Conservation (phyloP, 1,139 yeast genomes). For the Saccharomyces hybrid region DNA sequence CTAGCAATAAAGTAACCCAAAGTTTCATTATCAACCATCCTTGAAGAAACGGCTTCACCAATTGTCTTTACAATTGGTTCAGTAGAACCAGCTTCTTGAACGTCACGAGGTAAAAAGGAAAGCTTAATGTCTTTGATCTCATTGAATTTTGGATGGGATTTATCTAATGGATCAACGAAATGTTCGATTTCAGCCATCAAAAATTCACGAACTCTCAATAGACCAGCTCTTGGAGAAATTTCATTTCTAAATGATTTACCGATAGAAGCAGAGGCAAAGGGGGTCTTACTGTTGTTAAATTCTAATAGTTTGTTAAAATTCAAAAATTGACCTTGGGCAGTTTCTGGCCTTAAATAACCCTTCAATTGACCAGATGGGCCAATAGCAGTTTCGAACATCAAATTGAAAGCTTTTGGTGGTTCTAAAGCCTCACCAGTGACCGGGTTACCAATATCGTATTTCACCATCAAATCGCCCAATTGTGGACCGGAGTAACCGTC, state of each 20-base stretch:
- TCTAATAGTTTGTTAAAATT: slow-evolving; percentile 91
- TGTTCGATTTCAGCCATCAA: slow-evolving; percentile 99
- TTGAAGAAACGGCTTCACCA: slow-evolving; percentile 82
- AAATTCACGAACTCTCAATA: slow-evolving; percentile 95
- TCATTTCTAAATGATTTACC: slow-evolving; percentile 99
- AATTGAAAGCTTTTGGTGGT: slow-evolving; percentile 89
- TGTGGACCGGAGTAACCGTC: slow-evolving; percentile 93
- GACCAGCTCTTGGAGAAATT: slow-evolving; percentile 96
- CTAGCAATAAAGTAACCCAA: slow-evolving; percentile 95
- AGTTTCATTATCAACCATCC: slow-evolving; percentile 93
- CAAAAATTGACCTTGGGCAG: slow-evolving; percentile 98
- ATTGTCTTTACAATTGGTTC: slow-evolving; percentile 55
- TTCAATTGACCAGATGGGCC: slow-evolving; percentile 96
- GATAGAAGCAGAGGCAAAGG: slow-evolving; percentile 96
- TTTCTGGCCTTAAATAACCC: slow-evolving; percentile 96
- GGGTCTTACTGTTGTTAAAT: slow-evolving; percentile 93
- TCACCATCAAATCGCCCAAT: slow-evolving; percentile 77
- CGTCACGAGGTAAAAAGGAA: slow-evolving; percentile 72
- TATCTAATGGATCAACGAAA: slow-evolving; percentile 87
- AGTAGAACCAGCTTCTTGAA: slow-evolving; percentile 81
- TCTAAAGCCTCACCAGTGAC: slow-evolving; percentile 79
- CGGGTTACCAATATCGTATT: slow-evolving; percentile 83
- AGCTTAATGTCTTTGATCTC: slow-evolving; percentile 69
- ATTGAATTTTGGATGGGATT: slow-evolving; percentile 70
- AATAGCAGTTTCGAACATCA: slow-evolving; percentile 98